Percentiles rank a stretch among this genome's conserved stretches.
Conservation (phyloP, 805 yeast species). For the Saturnispora diversa region DNA sequence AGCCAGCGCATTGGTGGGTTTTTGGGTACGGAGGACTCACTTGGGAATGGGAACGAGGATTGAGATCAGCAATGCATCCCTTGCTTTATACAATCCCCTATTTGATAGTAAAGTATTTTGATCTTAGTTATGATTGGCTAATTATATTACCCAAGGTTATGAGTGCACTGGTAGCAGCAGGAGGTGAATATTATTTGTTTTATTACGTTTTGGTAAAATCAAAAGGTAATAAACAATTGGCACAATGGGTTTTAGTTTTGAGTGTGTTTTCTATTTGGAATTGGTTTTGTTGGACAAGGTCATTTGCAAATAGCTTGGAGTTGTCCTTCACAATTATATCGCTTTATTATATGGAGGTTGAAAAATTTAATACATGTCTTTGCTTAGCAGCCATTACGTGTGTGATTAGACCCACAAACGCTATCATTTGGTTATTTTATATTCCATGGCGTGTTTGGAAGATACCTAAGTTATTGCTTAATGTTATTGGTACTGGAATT, state of each 20-base stretch:
- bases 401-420: conserved; percentile 79
- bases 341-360: conserved; percentile 51
- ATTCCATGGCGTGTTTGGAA: conserved; percentile 35
- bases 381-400: conserved; percentile 53
- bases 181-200: conserved; percentile 59
- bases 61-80: conserved; percentile 79
- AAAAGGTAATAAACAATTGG: conserved; percentile 23
- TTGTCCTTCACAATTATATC: conserved; percentile 61
- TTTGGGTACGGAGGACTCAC: conserved; percentile 79
- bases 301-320: conserved; percentile 82
- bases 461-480: conserved; percentile 4
- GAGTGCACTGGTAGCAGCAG: conserved; percentile 62
- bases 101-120: conserved; percentile 27
- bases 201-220: conserved; percentile 32
- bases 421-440: conserved; percentile 60
- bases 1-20: conserved; percentile 74
- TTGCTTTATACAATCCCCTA: conserved; percentile 49
- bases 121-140: conserved; percentile 35
- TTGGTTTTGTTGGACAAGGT: conserved; percentile 71
- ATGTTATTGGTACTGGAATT: conserved; percentile 10
- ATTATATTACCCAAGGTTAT: conserved; percentile 52
- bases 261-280: conserved; percentile 68
- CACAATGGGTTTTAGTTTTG: conserved; percentile 38
- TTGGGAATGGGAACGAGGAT: conserved; percentile 86
- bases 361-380: conserved; percentile 21